phyloP scores from a whole-genome alignment of 306 rosid genomes.

The Vachellia pachyceras region DNA sequence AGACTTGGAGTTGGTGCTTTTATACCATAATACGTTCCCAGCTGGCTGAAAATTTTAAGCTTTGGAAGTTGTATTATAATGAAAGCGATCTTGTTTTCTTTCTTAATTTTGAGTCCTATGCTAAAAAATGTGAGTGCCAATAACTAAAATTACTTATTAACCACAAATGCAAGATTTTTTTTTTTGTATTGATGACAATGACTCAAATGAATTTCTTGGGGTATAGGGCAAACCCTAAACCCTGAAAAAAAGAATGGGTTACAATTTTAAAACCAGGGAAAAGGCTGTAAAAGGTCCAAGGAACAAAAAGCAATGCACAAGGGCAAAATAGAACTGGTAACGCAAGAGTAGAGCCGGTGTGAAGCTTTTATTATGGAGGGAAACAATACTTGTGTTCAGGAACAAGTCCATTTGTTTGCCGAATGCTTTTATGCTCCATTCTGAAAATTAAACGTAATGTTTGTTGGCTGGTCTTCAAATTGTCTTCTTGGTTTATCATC shows the following conservation, averaged over 20 bases:
- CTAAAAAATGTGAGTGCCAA: background rate
- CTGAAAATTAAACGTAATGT: slow-evolving; percentile 14
- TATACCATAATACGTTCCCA: background rate
- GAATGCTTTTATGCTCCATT: background rate
- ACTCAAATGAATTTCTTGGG: background rate
- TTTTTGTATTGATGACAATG: background rate
- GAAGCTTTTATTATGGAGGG: background rate
- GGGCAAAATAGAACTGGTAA: background rate
- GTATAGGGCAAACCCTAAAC: background rate
- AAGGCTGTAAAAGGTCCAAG: background rate
- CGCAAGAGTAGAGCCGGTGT: background rate
- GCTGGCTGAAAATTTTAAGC: slow-evolving; percentile 4
- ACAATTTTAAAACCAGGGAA: background rate
- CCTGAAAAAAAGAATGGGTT: too few species aligned
- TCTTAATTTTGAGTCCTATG: background rate
- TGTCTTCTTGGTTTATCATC: slow-evolving; percentile 36
- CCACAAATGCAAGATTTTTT: background rate
- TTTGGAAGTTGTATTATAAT: slow-evolving; percentile 7
- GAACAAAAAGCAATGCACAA: background rate
- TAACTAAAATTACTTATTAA: too few species aligned
- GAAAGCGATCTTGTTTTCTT: slow-evolving; percentile 4
- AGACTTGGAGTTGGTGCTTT: slow-evolving; percentile 32
- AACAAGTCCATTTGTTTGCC: background rate
- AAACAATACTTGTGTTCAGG: slow-evolving; percentile 10
- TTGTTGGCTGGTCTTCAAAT: slow-evolving; percentile 15